Base-by-base conservation (phyloP, 2,329 filamentous ascomycete genomes). In the Septoria petroselini region DNA sequence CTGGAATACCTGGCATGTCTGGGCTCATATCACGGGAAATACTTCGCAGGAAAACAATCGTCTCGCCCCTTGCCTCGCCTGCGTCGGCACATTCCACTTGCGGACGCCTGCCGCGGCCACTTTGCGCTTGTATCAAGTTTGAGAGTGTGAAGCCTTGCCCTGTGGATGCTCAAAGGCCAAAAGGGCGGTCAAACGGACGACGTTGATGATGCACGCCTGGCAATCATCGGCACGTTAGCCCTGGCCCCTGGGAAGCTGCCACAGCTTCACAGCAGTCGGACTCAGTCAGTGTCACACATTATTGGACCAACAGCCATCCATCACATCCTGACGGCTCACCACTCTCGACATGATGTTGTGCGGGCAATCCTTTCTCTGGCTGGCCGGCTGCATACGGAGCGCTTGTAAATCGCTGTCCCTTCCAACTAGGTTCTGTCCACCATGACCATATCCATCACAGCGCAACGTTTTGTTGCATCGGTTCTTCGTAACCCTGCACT, bases 371-470 rank as follows among this genome's bases (percentile, higher is more conserved):
- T n/a, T 33, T 14, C 14, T 37, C 33, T 40, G 21, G 44, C 18
- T 40, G 12, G 33, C 25, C 40, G 44, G 43, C 44, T 41, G 50
- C 40, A 48, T 18, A 48, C 44, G 50, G 40, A 48, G 40, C 34
- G 34, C 37, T n/a, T 33, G 42, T 18, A 25, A 47, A 29, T 29
- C 39, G 34, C 18, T 30, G 31, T 21, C 23, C 14, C 21, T 31
- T 15, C 29, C 31, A 27, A 47, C 43, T 42, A 48, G 49, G 49
- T 47, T 43, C 17, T 34, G 42, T 38, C 49, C 35, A 39, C 18
- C 37, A 45, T 38, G 21, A 38, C 29, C 30, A 27, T 40, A 41
- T 40, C 14, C 29, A 47, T 41, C 33, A 37, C 43, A 30, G 19
- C 43, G 12, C 33, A 34, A 27, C 25, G 23, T 27, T 27, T 29